Evolutionary conservation across 768 basidiomycete genomes (phyloP).

Genomic region (Phlebiopsis gigantea): DNA sequence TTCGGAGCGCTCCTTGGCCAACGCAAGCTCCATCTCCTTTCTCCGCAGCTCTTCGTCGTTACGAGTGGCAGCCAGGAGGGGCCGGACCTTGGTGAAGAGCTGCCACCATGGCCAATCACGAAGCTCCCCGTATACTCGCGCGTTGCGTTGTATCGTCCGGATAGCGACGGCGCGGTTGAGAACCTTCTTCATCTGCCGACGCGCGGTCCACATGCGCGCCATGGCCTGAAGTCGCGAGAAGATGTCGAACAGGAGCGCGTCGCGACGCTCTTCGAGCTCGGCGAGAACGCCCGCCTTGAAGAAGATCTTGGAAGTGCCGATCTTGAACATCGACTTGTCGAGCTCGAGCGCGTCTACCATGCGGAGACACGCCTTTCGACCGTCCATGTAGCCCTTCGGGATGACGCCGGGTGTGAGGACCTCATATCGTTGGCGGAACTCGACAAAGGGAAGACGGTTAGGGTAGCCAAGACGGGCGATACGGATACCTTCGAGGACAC

Average conservation of each 20-base stretch:
- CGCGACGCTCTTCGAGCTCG: constrained; percentile 89
- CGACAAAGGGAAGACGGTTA: constrained; percentile 92
- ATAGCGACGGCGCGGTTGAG: constrained; percentile 89
- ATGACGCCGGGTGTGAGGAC: constrained; percentile 91
- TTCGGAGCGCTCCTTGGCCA: constrained; percentile 82
- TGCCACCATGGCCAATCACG: constrained; percentile 99
- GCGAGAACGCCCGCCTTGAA: constrained; percentile 98
- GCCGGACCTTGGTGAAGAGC: constrained; percentile 93
- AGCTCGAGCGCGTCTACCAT: constrained; percentile 90
- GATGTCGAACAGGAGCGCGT: constrained; percentile 80
- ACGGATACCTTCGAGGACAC: constrained; percentile 97
- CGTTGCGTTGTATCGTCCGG: constrained; percentile 91
- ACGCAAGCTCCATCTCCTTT: constrained; percentile 78
- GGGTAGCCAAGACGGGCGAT: constrained; percentile 97
- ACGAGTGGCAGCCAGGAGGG: constrained; percentile 85
- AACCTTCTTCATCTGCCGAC: constrained; percentile 91
- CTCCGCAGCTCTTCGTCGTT: constrained; percentile 87
- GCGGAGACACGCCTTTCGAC: constrained; percentile 85
- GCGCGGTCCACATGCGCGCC: constrained; percentile 78
- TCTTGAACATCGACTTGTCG: constrained; percentile 78
- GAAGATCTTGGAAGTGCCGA: constrained; percentile 97
- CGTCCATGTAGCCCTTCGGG: constrained; percentile 96
- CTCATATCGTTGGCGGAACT: constrained; percentile 96
- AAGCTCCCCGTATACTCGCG: constrained; percentile 83
- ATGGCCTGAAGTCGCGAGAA: constrained; percentile 86